phyloP scores from a whole-genome alignment of 2,329 filamentous ascomycete genomes.

The Trichoderma endophyticum region DNA sequence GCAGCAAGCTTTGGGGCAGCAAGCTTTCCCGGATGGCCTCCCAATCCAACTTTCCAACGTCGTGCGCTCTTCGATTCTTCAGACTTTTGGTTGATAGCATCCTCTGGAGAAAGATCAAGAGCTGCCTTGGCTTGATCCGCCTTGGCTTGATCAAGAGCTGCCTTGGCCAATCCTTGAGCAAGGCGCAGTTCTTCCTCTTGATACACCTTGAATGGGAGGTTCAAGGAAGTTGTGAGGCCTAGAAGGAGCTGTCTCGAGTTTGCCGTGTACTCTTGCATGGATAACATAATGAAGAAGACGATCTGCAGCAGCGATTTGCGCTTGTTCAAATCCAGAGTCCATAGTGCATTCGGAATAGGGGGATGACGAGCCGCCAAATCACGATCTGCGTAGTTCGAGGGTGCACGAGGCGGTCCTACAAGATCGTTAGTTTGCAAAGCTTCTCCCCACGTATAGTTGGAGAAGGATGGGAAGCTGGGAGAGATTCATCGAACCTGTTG shows the following conservation, averaged over 20 bases:
- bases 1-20: constrained; percentile 75
- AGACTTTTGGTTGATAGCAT: constrained; percentile 33
- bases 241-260: constrained; percentile 71
- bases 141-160: constrained; percentile 51
- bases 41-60: constrained; percentile 67
- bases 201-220: constrained; percentile 62
- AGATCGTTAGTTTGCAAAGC: not conserved
- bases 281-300: constrained; percentile 68
- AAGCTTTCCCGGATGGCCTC: constrained; percentile 56
- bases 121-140: constrained; percentile 68
- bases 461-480: not conserved
- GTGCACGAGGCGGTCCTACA: constrained; percentile 39
- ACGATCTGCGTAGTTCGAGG: constrained; percentile 44
- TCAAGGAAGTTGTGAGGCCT: constrained; percentile 66
- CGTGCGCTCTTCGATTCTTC: constrained; percentile 64
- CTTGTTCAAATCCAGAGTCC: constrained; percentile 57
- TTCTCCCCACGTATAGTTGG: not conserved
- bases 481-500: constrained; percentile 34
- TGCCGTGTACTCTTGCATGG: constrained; percentile 72
- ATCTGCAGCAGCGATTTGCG: constrained; percentile 68
- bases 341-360: constrained; percentile 59
- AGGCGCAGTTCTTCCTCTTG: constrained; percentile 72
- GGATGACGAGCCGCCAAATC: constrained; percentile 51
- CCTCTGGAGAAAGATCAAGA: constrained; percentile 40
- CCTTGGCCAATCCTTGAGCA: constrained; percentile 69